phyloP scores from a whole-genome alignment of 352 stramenopile genomes.

The Pythium brassicae region DNA sequence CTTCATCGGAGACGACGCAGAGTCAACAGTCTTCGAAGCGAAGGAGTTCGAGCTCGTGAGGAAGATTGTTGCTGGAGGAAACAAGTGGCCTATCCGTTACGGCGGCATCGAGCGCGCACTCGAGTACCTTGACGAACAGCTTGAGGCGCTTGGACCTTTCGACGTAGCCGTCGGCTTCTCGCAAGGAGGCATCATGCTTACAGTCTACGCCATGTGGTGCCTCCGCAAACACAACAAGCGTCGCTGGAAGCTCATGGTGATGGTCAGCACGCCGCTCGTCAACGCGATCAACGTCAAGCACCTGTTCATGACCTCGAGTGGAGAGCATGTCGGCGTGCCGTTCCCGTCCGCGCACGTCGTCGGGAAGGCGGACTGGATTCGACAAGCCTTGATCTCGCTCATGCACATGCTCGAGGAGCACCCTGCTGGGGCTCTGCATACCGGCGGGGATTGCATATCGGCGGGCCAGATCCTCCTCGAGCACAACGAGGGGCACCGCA shows the following conservation, averaged over 20 bases:
- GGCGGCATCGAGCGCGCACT: slow-evolving; percentile 34
- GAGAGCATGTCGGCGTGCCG: slow-evolving; percentile 19
- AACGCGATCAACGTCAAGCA: slow-evolving; percentile 20
- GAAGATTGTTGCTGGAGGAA: too few species aligned
- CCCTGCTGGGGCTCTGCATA: slow-evolving; percentile 5
- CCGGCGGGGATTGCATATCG: slow-evolving; percentile 1
- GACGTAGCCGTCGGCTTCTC: slow-evolving; percentile 72
- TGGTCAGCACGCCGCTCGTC: slow-evolving; percentile 25
- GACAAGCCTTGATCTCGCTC: slow-evolving; percentile 24
- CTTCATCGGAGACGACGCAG: too few species aligned
- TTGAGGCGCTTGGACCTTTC: slow-evolving; percentile 40
- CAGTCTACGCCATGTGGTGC: slow-evolving; percentile 42
- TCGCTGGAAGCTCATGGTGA: slow-evolving; percentile 48
- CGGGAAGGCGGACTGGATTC: slow-evolving; percentile 44
- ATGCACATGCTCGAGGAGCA: slow-evolving; percentile 30
- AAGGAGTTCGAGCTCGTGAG: slow-evolving; percentile 4
- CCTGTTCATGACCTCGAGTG: slow-evolving; percentile 29
- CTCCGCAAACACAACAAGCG: slow-evolving; percentile 23
- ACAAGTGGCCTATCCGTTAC: slow-evolving; percentile 39
- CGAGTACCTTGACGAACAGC: slow-evolving; percentile 39
- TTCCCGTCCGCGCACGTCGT: slow-evolving; percentile 34
- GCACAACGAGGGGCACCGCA: slow-evolving; percentile 43
- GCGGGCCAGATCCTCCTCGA: slow-evolving; percentile 28
- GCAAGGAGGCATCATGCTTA: slow-evolving; percentile 49
- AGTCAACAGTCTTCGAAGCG: too few species aligned